A percentile compares a stretch with the other conserved stretches of the same genome.
These are phyloP conservation scores for Fusarium longipes DNA, from an alignment of 2,329 filamentous ascomycete genomes.

Conservation along the genomic window DNA sequence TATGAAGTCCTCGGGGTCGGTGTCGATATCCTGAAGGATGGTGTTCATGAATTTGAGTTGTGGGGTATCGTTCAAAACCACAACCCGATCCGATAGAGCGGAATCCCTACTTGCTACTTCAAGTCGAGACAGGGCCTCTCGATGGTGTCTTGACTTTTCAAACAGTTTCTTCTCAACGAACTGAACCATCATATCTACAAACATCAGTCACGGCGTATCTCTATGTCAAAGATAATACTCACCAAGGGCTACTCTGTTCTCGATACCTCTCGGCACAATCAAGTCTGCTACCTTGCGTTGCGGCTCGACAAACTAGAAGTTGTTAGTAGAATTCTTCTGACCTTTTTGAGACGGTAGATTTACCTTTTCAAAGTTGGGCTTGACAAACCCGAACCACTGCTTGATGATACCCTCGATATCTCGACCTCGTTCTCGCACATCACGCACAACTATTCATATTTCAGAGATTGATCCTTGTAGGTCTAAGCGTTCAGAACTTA, in stretches of 20 bases:
- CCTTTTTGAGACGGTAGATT: not conserved
- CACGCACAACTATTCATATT: constrained; percentile 74
- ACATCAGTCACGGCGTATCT: constrained; percentile 6
- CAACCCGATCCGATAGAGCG: constrained; percentile 79
- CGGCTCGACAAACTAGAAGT: constrained; percentile 81
- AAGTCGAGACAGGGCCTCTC: constrained; percentile 79
- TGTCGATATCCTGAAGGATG: constrained; percentile 83
- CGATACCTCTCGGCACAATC: constrained; percentile 92
- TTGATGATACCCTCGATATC: constrained; percentile 97
- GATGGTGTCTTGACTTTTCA: constrained; percentile 86
- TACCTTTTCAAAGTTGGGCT: constrained; percentile 91
- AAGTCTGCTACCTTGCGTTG: constrained; percentile 93
- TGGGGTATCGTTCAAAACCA: constrained; percentile 78
- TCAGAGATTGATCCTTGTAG: constrained; percentile 1
- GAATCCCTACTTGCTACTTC: constrained; percentile 77
- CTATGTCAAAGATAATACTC: constrained; percentile 45
- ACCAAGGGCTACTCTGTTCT: constrained; percentile 93
- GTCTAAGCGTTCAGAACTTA: constrained; percentile 56
- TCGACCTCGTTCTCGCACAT: constrained; percentile 88
- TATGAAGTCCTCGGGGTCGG: constrained; percentile 88
- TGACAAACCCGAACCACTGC: constrained; percentile 96
- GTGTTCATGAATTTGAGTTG: constrained; percentile 92
- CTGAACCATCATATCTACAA: constrained; percentile 86
- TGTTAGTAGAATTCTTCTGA: constrained; percentile 16
- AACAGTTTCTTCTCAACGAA: constrained; percentile 89